Evolutionary conservation across 176 grass and related monocot genomes (phyloP).

Genomic region (Alloteropsis semialata): DNA sequence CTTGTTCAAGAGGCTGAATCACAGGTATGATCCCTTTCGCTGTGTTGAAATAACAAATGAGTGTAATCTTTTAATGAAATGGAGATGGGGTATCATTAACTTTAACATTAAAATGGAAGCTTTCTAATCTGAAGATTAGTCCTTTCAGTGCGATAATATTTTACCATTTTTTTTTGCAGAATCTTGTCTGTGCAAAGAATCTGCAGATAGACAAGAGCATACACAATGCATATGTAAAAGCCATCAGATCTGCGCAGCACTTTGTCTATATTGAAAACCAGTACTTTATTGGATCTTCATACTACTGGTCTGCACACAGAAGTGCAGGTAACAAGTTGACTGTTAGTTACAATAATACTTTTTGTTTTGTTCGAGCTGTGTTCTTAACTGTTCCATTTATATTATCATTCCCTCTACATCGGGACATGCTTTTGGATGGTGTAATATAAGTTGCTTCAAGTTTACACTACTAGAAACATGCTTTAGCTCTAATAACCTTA

Average conservation of each 20-base stretch:
- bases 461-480: background rate
- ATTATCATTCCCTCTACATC: background rate
- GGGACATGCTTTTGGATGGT: constrained; percentile 5
- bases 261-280: constrained; percentile 98
- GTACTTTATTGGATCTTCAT: constrained; percentile 93
- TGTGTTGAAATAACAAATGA: background rate
- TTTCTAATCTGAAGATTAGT: background rate
- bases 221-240: constrained; percentile 90
- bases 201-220: constrained; percentile 92
- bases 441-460: background rate
- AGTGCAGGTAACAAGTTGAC: constrained; percentile 61
- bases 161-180: constrained; percentile 50
- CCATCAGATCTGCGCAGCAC: constrained; percentile 81
- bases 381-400: background rate
- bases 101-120: constrained; percentile 10
- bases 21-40: constrained; percentile 46
- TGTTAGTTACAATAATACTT: background rate
- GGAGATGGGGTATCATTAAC: background rate
- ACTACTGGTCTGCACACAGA: constrained; percentile 83
- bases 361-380: background rate
- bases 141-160: background rate
- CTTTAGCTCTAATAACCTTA: background rate
- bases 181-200: constrained; percentile 92
- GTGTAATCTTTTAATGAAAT: constrained; percentile 1
- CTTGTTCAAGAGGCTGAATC: constrained; percentile 66